Percentiles rank a stretch among this genome's conserved stretches.
These are phyloP conservation scores for Hypoxylon sp. DNA, from an alignment of 2,329 filamentous ascomycete genomes.

Conservation along the genomic window DNA sequence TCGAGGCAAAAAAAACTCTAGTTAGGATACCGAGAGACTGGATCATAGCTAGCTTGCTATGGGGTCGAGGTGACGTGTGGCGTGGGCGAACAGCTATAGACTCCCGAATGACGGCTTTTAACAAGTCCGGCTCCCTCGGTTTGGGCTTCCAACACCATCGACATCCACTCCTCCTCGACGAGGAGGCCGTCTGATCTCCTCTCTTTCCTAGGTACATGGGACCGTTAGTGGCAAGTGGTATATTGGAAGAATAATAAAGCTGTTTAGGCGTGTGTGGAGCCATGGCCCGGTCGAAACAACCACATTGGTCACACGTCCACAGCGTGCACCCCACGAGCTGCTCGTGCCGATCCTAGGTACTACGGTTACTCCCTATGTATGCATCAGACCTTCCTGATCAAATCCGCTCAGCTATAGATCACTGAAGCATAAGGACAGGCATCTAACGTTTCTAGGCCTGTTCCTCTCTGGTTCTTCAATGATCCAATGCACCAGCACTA, in stretches of 20 bases:
- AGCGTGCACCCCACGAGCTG: conserved; percentile 53
- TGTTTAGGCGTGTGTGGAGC: conserved; percentile 54
- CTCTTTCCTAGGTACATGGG: conserved; percentile 47
- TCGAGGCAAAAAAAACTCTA: conserved; percentile 34
- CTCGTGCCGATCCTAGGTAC: conserved; percentile 52
- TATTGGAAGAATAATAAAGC: conserved; percentile 49
- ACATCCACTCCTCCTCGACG: conserved; percentile 40
- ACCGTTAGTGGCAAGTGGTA: conserved; percentile 51
- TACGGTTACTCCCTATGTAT: conserved; percentile 48
- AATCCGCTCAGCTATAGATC: conserved; percentile 46
- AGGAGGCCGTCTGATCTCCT: conserved; percentile 50
- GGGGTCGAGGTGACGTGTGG: conserved; percentile 36
- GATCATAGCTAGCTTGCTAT: conserved; percentile 33
- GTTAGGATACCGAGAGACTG: conserved; percentile 33
- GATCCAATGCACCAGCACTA: conserved; percentile 44
- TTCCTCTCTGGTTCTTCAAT: conserved; percentile 37
- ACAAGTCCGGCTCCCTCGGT: conserved; percentile 47
- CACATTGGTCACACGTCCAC: conserved; percentile 51
- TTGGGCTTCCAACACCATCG: conserved; percentile 41
- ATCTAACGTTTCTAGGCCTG: conserved; percentile 40
- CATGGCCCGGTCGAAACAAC: conserved; percentile 53
- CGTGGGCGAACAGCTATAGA: conserved; percentile 33
- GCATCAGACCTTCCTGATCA: conserved; percentile 44
- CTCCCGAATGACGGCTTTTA: conserved; percentile 43
- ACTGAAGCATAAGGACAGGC: conserved; percentile 42